Evolutionary conservation across 805 yeast species (phyloP).

Genomic region (Wickerhamomyces chambardii): DNA sequence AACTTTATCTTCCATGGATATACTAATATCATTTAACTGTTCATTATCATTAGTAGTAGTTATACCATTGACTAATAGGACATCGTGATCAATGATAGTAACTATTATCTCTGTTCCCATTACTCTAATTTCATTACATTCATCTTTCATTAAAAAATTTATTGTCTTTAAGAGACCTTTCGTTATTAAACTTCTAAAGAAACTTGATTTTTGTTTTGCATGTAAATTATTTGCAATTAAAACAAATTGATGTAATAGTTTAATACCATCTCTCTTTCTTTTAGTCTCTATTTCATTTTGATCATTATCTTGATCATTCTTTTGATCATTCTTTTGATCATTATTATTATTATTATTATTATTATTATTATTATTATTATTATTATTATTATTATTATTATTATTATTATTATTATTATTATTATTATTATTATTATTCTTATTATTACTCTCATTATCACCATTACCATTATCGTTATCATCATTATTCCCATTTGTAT

Average conservation of each 20-base stretch:
- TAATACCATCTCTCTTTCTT: constrained; percentile 60
- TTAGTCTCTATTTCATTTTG: constrained; percentile 10
- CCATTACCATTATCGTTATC: no score
- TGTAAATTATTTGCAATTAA: constrained; percentile 62
- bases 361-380: no score
- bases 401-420: no score
- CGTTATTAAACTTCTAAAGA: constrained; percentile 54
- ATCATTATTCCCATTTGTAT: no score
- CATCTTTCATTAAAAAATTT: constrained; percentile 58
- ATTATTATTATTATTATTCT: no score
- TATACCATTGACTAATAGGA: constrained; percentile 38
- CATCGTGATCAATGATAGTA: constrained; percentile 78
- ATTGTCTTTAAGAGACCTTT: constrained; percentile 66
- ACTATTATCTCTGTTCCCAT: constrained; percentile 77
- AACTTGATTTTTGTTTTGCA: constrained; percentile 48
- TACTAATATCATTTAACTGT: no score
- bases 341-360: no score
- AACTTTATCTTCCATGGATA: no score
- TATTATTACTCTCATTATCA: no score
- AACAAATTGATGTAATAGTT: constrained; percentile 72
- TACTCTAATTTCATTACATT: constrained; percentile 39
- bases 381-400: no score
- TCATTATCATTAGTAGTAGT: no score
- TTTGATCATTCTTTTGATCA: no score
- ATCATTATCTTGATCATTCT: constrained; percentile 2